Base-by-base conservation (phyloP, 2,329 filamentous ascomycete genomes). In the Trichoderma koningii region DNA sequence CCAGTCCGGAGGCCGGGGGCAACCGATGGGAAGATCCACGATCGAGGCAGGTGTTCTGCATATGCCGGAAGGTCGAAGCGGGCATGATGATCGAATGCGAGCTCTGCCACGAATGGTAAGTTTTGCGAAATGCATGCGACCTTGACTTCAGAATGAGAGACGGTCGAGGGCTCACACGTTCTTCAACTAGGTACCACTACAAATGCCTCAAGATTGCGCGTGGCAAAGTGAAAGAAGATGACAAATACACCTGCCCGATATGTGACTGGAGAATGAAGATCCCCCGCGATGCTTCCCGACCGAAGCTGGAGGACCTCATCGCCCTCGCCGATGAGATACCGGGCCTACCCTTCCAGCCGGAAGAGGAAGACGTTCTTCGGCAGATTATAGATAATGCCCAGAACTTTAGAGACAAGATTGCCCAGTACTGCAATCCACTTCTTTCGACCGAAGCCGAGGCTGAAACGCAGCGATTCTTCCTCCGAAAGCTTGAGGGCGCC, bases 11-110 rank as follows among this genome's bases (percentile, higher is more conserved):
- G 7, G 83, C 81, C 7, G 83, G 82, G 52, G 73, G 78, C 60
- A 82, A 76, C 66, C 84, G 78, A 70, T 89, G 80, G 83, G 82
- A 89, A 71, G 84, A 90, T 71, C 85, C 81, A 74, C 87, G 79
- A 38, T 83, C 83, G 64, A 78, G 86, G 42, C 93, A 98, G 74
- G 94, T 98, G 0, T 99, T 98, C 76, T 99, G 95, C 77, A 97
- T 99, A 70, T 99, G 95, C 78, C 88, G 95, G 66, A 92, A 89
- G 68, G 87, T 92, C 7, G 95, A 99, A 77, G 93, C 94, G 44
- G 95, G 95, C 59, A 96, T 98, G 90, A 99, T 99, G 95, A 98
- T 99, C 71, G 95, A 99, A 78, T 99, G 95, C 75, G 95, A 98
- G 75, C 83, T 97, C 45, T 99, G 95, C 77, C 94, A 97, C 73